These are phyloP conservation scores for Lathyrus aphaca DNA, from an alignment of 306 rosid species.

Conservation along the genomic window DNA sequence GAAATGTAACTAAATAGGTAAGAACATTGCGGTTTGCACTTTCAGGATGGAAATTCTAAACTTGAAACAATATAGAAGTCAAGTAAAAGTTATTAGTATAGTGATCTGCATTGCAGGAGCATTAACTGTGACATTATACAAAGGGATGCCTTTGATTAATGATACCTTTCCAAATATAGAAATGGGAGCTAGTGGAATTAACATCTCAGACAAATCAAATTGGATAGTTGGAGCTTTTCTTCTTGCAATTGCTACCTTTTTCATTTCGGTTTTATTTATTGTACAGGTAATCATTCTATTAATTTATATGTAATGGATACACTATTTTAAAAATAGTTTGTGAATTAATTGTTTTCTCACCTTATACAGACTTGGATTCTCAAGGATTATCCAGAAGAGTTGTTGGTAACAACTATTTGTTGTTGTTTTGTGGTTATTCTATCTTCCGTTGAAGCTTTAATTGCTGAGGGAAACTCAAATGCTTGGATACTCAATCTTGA, in stretches of 20 bases:
- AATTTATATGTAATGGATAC: no score
- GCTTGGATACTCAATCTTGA: conserved; percentile 38
- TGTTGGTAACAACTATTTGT: conserved; percentile 37
- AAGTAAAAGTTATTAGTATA: conserved; percentile 52
- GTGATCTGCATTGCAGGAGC: conserved; percentile 52
- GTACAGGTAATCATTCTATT: conserved; percentile 40
- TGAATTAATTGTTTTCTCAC: not conserved
- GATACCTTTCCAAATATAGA: not conserved
- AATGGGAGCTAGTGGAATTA: conserved; percentile 2
- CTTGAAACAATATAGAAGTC: conserved; percentile 43
- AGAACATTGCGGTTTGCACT: no score
- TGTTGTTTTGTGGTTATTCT: conserved; percentile 24
- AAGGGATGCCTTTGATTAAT: conserved; percentile 43
- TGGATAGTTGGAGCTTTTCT: conserved; percentile 56
- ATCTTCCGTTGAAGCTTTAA: conserved; percentile 40
- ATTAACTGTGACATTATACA: conserved; percentile 50
- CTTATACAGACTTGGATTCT: conserved; percentile 42
- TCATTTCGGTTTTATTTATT: conserved; percentile 38
- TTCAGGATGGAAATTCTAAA: conserved; percentile 56
- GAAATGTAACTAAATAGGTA: no score
- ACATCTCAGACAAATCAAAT: conserved; percentile 20
- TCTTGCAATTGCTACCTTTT: conserved; percentile 40
- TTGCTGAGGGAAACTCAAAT: conserved; percentile 37
- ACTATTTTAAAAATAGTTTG: no score
- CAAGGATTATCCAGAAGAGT: conserved; percentile 47